Conservation (phyloP, 2,329 filamentous ascomycete species). For the Diaporthe eres region DNA sequence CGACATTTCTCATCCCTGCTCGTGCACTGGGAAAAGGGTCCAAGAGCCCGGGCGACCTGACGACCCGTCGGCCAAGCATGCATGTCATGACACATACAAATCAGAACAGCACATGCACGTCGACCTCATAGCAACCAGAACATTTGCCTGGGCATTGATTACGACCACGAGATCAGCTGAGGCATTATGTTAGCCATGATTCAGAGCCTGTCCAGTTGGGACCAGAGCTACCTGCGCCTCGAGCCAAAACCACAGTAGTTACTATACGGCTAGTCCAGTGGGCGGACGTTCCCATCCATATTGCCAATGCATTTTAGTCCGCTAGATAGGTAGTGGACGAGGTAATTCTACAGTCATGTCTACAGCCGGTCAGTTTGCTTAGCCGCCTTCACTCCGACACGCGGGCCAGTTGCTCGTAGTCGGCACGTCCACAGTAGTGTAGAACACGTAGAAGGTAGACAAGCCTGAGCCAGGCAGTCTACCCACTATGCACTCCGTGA, state of each 20-base stretch:
- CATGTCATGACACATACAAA: slow-evolving; percentile 15
- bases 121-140: not conserved
- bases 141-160: too few species aligned
- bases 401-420: not conserved
- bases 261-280: not conserved
- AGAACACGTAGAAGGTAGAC: not conserved
- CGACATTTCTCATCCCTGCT: slow-evolving; percentile 24
- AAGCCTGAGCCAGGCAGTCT: not conserved
- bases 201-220: not conserved
- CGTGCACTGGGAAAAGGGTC: slow-evolving; percentile 6
- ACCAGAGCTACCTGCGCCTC: not conserved
- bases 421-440: not conserved
- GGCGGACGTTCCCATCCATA: not conserved
- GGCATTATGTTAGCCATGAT: not conserved
- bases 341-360: not conserved
- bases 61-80: not conserved
- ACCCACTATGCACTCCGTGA: not conserved
- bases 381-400: not conserved
- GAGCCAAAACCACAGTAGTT: not conserved
- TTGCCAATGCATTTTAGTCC: not conserved
- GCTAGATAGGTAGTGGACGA: not conserved
- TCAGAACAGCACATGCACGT: not conserved
- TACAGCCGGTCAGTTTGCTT: not conserved
- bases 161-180: not conserved
- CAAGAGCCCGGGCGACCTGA: not conserved